Percentiles rank a stretch among this genome's conserved stretches.
These are phyloP conservation scores for Hordeum vulgare DNA, from an alignment of 176 grass and related monocot species.

Conservation along the genomic window DNA sequence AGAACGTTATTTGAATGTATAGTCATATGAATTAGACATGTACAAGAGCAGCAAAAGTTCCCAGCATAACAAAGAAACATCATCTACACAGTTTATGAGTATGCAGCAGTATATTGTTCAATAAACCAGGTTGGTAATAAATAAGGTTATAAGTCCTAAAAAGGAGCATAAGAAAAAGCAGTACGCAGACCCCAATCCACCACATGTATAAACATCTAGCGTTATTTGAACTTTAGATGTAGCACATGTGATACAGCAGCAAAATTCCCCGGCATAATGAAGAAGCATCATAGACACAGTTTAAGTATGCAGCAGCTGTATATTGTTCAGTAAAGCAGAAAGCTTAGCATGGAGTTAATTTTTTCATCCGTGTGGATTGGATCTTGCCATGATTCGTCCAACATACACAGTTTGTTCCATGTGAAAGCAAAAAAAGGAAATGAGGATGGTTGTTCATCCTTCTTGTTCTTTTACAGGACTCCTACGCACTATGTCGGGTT, in stretches of 20 bases:
- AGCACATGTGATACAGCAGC: too few relatives aligned
- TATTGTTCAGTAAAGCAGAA: slow-evolving; percentile 2
- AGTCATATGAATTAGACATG: not conserved
- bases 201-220: not conserved
- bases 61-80: not conserved
- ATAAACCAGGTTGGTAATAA: too few relatives aligned
- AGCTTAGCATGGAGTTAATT: not conserved
- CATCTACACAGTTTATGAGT: not conserved
- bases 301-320: not conserved
- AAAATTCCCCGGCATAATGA: not conserved
- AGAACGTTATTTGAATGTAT: not conserved
- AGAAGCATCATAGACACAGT: not conserved
- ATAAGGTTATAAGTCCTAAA: not conserved
- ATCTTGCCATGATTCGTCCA: not conserved
- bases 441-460: not conserved
- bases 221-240: not conserved
- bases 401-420: not conserved
- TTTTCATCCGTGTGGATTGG: not conserved
- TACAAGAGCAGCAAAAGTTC: not conserved
- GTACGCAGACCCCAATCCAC: not conserved
- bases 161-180: not conserved
- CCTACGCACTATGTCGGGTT: slow-evolving; percentile 87
- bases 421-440: not conserved
- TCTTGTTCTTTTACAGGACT: slow-evolving; percentile 54
- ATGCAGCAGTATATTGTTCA: too few relatives aligned